Conservation (phyloP, 768 basidiomycete genomes). For the Panellus pusillus region DNA sequence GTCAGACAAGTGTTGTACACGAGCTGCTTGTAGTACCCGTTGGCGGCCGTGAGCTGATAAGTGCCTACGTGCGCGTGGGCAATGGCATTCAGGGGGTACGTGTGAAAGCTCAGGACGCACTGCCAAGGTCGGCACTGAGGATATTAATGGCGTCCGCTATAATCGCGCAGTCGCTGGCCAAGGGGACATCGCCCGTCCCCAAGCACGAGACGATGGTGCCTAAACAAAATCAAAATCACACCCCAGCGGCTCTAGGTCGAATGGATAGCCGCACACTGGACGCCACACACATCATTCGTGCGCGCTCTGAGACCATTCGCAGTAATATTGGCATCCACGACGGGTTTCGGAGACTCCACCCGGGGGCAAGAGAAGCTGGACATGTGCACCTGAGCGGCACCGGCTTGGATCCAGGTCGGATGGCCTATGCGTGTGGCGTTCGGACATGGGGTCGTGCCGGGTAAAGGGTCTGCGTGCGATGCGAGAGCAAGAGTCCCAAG, state of each 20-base stretch:
- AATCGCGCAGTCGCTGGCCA: slow-evolving; percentile 2
- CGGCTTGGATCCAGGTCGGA: background rate
- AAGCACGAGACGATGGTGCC: slow-evolving; percentile 1
- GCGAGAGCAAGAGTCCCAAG: background rate
- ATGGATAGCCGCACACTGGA: background rate
- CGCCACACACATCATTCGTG: background rate
- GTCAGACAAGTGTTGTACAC: slow-evolving; percentile 1
- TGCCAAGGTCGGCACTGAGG: background rate
- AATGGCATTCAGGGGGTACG: background rate
- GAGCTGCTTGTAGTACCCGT: slow-evolving; percentile 6
- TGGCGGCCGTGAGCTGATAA: background rate
- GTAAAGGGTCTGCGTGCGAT: background rate
- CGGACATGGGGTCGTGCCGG: background rate
- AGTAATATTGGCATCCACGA: too few relatives aligned
- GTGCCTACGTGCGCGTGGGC: background rate
- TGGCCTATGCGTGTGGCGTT: background rate
- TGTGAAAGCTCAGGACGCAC: too few relatives aligned
- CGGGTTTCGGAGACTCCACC: background rate
- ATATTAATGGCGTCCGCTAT: slow-evolving; percentile 4
- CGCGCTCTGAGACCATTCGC: background rate
- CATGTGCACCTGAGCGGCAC: background rate
- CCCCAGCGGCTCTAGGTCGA: background rate
- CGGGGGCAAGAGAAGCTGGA: background rate
- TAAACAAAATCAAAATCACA: background rate
- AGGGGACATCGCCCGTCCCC: background rate